phyloP scores from a whole-genome alignment of 1,284 basidiomycete genomes.

The Pyrrhoderma noxium region DNA sequence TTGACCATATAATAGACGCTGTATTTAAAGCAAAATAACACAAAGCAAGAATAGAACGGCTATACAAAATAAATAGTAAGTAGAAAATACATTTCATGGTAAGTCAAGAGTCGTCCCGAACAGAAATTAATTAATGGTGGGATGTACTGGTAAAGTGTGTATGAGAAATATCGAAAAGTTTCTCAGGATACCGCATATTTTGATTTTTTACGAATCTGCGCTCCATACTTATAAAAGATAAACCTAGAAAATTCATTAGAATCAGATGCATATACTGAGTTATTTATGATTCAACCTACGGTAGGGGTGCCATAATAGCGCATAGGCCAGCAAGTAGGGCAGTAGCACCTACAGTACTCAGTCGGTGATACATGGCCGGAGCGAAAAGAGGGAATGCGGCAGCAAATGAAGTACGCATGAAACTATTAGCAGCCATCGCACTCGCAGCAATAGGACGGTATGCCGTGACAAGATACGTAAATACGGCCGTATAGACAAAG shows the following conservation, averaged over 20 bases:
- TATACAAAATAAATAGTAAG: no score
- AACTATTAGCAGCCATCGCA: constrained; percentile 69
- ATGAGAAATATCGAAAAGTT: no score
- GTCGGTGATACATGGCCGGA: constrained; percentile 43
- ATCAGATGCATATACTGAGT: background rate
- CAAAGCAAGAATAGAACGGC: no score
- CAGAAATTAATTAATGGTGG: no score
- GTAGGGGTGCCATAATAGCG: constrained; percentile 62
- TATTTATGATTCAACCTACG: constrained; percentile 36
- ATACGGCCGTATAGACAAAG: constrained; percentile 59
- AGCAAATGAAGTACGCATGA: constrained; percentile 58
- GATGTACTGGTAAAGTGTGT: no score
- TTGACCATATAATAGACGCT: constrained; percentile 37
- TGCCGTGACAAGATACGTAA: constrained; percentile 65
- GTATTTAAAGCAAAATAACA: background rate
- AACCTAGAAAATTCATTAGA: constrained; percentile 24
- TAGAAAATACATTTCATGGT: no score
- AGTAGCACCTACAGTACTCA: constrained; percentile 70
- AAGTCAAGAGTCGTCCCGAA: no score
- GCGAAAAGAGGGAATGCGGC: constrained; percentile 68
- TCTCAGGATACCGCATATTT: constrained; percentile 26
- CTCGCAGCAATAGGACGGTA: constrained; percentile 74
- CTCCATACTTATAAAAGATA: constrained; percentile 35
- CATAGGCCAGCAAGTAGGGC: constrained; percentile 66
- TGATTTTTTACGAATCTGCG: constrained; percentile 32